These are phyloP conservation scores for Platismatia glauca DNA, from an alignment of 495 filamentous ascomycete species.

Conservation along the genomic window DNA sequence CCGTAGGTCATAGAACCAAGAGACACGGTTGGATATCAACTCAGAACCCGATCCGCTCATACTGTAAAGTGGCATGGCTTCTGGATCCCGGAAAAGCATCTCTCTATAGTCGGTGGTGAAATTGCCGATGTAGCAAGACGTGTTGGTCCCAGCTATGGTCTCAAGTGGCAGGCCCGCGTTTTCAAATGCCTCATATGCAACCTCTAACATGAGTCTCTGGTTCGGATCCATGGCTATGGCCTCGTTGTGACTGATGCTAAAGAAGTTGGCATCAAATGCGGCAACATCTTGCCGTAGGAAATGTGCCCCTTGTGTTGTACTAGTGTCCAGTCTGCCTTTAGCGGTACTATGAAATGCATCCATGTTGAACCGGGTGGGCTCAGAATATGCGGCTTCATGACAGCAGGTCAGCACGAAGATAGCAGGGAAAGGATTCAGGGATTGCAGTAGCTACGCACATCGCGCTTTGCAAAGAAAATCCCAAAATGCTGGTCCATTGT, in stretches of 20 bases:
- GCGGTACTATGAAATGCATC: conserved; percentile 37
- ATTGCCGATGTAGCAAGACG: conserved; percentile 9
- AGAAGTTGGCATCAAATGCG: conserved; percentile 41
- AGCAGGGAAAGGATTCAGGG: too few species aligned
- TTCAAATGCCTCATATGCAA: conserved; percentile 53
- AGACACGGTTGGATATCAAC: conserved; percentile 40
- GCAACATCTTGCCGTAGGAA: conserved; percentile 32
- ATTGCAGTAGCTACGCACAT: conserved; percentile 22
- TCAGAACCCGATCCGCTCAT: conserved; percentile 3
- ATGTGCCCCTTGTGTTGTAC: conserved; percentile 28
- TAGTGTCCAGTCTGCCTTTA: conserved; percentile 7
- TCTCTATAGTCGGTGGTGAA: conserved; percentile 15
- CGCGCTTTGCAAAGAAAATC: conserved; percentile 37
- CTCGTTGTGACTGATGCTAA: conserved; percentile 44
- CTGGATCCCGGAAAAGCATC: conserved; percentile 7
- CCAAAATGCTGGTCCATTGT: conserved; percentile 50
- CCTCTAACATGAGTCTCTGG: conserved; percentile 48
- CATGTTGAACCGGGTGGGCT: conserved; percentile 40
- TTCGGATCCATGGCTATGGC: conserved; percentile 42
- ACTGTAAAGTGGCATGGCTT: conserved; percentile 1
- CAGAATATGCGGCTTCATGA: conserved; percentile 26
- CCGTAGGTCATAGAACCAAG: conserved; percentile 40
- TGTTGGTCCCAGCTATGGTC: conserved; percentile 9
- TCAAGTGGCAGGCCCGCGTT: conserved; percentile 26
- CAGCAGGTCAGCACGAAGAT: background rate